Base-by-base conservation (phyloP, 257 asterid genomes). In the Phtheirospermum japonicum region DNA sequence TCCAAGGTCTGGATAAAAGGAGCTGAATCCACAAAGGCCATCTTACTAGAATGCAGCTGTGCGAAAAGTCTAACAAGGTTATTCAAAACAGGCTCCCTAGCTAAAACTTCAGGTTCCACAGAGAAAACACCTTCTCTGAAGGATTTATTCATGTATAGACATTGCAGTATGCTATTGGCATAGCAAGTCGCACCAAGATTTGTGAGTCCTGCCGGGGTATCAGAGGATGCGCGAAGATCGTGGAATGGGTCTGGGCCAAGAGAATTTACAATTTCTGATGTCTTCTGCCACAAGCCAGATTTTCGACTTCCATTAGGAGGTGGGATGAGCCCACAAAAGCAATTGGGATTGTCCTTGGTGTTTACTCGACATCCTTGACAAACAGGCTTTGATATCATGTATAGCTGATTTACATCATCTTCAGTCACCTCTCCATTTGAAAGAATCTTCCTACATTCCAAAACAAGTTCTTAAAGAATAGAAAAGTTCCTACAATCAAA, bases 131-230 rank as follows among this genome's bases (percentile, higher is more conserved):
- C 97, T 52, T 83, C 89, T 74, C 97, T 83, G 61, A 93, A 89
- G 30, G 97, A 70, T 69, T 82, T 83, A 69, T 89, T 85, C 99
- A 89, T 92, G 75, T 83, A 92, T 42, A 92, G 75, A 73, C 92
- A 92, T 64, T 92, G 99, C 63, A 92, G 82, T 57, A 92, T 92
- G 79, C 99, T 92, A 75, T 92, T 92, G 42, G 99, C 99, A 77
- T 92, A 92, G 85, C 99, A 92, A 67, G 99, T 92, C 6, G 99
- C 99, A 34, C 99, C 99, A 61, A 92, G 84, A 80, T 92, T 92
- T 58, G 97, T 92, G 67, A 92, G 95, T 34, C 99, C 99, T 30
- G 99, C 97, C 8, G 99, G 99, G 51, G 91, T 81, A 36, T 70
- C 63, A 8, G 83, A 76, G 53, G 95, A 89, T 32, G 80, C 80